Conservation (phyloP, 495 filamentous ascomycete species). For the Lasiosphaeria hispida region DNA sequence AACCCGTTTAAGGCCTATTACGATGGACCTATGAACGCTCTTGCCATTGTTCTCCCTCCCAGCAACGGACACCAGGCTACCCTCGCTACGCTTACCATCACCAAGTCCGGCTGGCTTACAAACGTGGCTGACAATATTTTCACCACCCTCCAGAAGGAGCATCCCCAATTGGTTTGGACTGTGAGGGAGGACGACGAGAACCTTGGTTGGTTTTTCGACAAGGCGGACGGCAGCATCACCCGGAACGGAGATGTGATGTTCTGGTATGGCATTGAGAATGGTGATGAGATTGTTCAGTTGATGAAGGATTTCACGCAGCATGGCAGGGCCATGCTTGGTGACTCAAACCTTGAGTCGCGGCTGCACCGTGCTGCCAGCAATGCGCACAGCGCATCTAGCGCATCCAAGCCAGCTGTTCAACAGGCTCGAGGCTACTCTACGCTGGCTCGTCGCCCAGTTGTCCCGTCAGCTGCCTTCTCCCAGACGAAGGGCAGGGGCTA, state of each 20-base stretch:
- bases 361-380: slow-evolving; percentile 72
- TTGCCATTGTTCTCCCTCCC: slow-evolving; percentile 87
- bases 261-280: slow-evolving; percentile 88
- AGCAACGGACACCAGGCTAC: slow-evolving; percentile 60
- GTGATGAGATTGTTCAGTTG: slow-evolving; percentile 80
- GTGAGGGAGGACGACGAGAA: slow-evolving; percentile 97
- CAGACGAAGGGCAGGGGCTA: slow-evolving; percentile 48
- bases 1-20: slow-evolving; percentile 90
- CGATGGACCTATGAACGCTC: slow-evolving; percentile 92
- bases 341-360: slow-evolving; percentile 83
- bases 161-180: slow-evolving; percentile 91
- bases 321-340: slow-evolving; percentile 84
- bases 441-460: slow-evolving; percentile 39
- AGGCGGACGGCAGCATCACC: slow-evolving; percentile 87
- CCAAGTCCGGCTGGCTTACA: slow-evolving; percentile 90
- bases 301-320: slow-evolving; percentile 85
- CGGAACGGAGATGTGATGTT: slow-evolving; percentile 87
- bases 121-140: slow-evolving; percentile 99
- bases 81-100: slow-evolving; percentile 90
- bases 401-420: slow-evolving; percentile 45
- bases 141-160: slow-evolving; percentile 86
- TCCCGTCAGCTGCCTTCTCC: slow-evolving; percentile 17
- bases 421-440: slow-evolving; percentile 68
- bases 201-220: slow-evolving; percentile 97
- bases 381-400: slow-evolving; percentile 26